These are phyloP conservation scores for Pugionium cornutum DNA, from an alignment of 345 rosid genomes.

Conservation along the genomic window DNA sequence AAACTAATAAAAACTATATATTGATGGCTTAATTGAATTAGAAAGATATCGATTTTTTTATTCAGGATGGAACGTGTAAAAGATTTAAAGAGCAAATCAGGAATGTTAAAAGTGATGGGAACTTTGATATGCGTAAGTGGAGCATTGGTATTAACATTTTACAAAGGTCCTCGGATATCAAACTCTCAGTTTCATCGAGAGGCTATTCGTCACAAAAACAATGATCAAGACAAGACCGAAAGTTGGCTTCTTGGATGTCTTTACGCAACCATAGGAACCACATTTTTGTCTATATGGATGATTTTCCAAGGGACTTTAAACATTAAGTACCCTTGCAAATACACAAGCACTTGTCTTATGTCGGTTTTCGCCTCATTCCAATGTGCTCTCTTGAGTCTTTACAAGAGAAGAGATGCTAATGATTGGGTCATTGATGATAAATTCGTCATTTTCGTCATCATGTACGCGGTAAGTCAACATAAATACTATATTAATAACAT, in stretches of 20 bases:
- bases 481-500: background rate
- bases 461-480: conserved; percentile 52
- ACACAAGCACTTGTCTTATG: conserved; percentile 64
- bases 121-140: conserved; percentile 57
- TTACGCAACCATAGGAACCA: conserved; percentile 5
- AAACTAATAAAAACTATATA: too few relatives aligned
- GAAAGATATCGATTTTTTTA: too few relatives aligned
- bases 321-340: conserved; percentile 57
- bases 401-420: conserved; percentile 38
- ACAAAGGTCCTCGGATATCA: conserved; percentile 50
- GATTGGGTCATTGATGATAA: conserved; percentile 55
- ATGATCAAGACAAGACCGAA: conserved; percentile 25
- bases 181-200: conserved; percentile 30
- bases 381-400: conserved; percentile 55
- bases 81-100: conserved; percentile 45
- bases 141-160: conserved; percentile 55
- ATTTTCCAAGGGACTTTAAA: conserved; percentile 54
- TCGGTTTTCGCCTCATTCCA: conserved; percentile 57
- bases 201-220: conserved; percentile 3
- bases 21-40: too few relatives aligned
- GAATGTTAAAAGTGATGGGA: conserved; percentile 49
- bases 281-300: conserved; percentile 58
- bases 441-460: conserved; percentile 44
- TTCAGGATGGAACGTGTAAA: conserved; percentile 53
- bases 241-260: conserved; percentile 28